Base-by-base conservation (phyloP, 1,139 yeast genomes). In the Eremothecium gossypii region DNA sequence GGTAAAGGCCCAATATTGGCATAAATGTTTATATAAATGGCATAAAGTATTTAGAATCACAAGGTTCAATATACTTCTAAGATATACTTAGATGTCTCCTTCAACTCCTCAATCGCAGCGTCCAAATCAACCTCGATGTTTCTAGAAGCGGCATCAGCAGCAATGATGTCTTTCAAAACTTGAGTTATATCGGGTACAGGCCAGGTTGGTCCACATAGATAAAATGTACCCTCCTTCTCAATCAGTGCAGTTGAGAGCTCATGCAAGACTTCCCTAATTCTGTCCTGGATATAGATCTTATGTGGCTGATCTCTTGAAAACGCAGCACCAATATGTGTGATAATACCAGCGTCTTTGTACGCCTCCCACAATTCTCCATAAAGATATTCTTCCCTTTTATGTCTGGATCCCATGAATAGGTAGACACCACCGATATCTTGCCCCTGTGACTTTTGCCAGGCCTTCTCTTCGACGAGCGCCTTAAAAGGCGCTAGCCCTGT, bases 171-270 rank as follows among this genome's bases (percentile, higher is more conserved):
- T 58, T 83, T 84, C 53, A 91, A 71, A 54, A 95, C 94, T 39
- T 83, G 85, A 45, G 96, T 85, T 55, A 91, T 84, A 64, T 89
- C 96, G 12, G 97, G 96, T 55, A 91, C 97, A 27, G 98, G 98
- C 98, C 98, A 91, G 1, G 97, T 91, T 36, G 97, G 97, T 50
- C 98, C 98, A 78, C 98, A 91, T 61, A 91, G 74, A 68, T 91
- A 91, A 76, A 91, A 89, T 20, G 87, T 80, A 45, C 97, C 98
- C 43, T 81, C 70, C 66, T 87, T 75, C 47, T 69, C 68, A 38
- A 82, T 82, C 63, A 89, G 77, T 30, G 96, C 93, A 43, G 77
- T 83, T 43, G 84, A 83, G 64, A 91, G 73, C 31, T 76, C 80
- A 44, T 71, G 74, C 57, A 86, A 69, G 47, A 78, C 75, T 60